Conservation (phyloP, 192 early-diverging fungal species). For the Kappamyces sp. region DNA sequence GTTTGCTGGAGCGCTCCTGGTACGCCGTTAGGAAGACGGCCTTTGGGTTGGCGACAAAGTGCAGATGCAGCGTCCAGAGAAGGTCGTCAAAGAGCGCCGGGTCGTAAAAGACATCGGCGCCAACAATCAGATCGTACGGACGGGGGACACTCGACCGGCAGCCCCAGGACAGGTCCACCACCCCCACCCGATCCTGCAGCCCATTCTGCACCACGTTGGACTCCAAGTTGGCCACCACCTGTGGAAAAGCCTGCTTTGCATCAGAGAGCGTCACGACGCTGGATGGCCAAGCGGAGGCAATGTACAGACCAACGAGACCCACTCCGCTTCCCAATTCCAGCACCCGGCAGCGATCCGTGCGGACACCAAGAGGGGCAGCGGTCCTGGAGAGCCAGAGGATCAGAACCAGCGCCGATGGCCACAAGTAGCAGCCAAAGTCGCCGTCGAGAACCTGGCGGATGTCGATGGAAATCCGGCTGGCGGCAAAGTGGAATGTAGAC, state of each 20-base stretch:
- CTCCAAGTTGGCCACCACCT: neutral
- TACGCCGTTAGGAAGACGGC: slow-evolving; percentile 65
- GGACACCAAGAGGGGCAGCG: too few relatives aligned
- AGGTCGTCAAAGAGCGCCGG: slow-evolving; percentile 56
- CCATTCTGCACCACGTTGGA: slow-evolving; percentile 19
- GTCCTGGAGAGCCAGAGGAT: too few relatives aligned
- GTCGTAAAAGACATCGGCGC: slow-evolving; percentile 43
- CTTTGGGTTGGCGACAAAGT: slow-evolving; percentile 23
- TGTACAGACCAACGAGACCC: slow-evolving; percentile 50
- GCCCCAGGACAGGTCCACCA: slow-evolving; percentile 15
- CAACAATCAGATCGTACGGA: slow-evolving; percentile 29
- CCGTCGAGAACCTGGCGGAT: slow-evolving; percentile 44
- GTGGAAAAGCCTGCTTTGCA: neutral
- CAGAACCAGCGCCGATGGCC: slow-evolving; percentile 67
- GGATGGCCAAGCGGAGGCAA: slow-evolving; percentile 15
- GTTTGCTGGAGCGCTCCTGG: slow-evolving; percentile 62
- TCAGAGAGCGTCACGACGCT: slow-evolving; percentile 36
- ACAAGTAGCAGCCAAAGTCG: slow-evolving; percentile 60
- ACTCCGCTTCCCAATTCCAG: slow-evolving; percentile 61
- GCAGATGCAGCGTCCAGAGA: slow-evolving; percentile 42
- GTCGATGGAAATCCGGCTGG: slow-evolving; percentile 7
- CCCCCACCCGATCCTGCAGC: neutral
- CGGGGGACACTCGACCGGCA: neutral
- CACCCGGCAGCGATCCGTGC: slow-evolving; percentile 24
- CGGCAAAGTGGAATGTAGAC: neutral